Conservation (phyloP, 2,329 filamentous ascomycete species). For the Colletotrichum paranaense region DNA sequence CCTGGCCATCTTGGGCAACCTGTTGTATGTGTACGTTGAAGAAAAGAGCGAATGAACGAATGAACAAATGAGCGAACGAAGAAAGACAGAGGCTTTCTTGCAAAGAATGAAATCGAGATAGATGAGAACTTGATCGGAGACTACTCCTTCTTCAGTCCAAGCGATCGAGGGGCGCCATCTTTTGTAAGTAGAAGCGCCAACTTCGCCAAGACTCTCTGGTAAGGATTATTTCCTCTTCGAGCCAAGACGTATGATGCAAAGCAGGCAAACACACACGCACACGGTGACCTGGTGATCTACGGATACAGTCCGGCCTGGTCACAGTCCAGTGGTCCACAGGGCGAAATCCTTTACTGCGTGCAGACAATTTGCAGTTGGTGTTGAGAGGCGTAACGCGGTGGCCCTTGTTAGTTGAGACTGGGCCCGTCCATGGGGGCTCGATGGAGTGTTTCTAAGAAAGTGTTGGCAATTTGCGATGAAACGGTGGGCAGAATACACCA, state of each 20-base stretch:
- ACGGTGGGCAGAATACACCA: conserved; percentile 4
- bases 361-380: neutral
- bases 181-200: conserved; percentile 2
- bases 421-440: conserved; percentile 1
- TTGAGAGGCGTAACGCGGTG: neutral
- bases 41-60: conserved; percentile 3
- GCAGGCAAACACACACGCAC: no score
- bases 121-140: neutral
- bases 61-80: neutral
- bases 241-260: neutral
- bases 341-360: no score
- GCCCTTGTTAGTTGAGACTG: neutral
- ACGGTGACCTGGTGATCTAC: no score
- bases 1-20: conserved; percentile 18
- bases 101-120: neutral
- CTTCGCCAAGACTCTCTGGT: conserved; percentile 21
- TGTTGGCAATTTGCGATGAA: conserved; percentile 20
- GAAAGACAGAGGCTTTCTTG: neutral
- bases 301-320: no score
- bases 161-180: conserved; percentile 1
- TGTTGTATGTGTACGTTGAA: neutral
- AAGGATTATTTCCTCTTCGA: neutral
- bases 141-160: no score
- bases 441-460: conserved; percentile 19
- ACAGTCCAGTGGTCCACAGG: no score